Base-by-base conservation (phyloP, 768 basidiomycete genomes). In the Rhodocollybia butyracea region DNA sequence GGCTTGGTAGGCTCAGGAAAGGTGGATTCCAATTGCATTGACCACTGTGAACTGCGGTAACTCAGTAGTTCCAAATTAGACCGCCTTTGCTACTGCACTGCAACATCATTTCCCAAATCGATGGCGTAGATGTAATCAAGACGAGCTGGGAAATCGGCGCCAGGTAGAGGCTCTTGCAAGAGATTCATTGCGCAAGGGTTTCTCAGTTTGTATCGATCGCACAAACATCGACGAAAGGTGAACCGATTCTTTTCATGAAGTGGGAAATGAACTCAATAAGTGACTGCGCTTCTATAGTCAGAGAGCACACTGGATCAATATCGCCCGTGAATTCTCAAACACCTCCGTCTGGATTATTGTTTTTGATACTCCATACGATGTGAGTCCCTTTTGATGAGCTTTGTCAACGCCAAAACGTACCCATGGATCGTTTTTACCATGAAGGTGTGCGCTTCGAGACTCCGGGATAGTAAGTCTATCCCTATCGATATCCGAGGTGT, bases 1-100 rank as follows among this genome's bases (percentile, higher is more conserved):
- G 89, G 90, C 21, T 74, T 91, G 21, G 73, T 91, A 58, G 90
- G 80, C 10, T 86, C 87, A 32, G 88, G 88, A 60, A 89, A 89
- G 75, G 88, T 85, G 68, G 60, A 67, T 59, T n/a, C n/a, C n/a
- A n/a, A n/a, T n/a, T n/a, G n/a, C n/a, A n/a, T n/a, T n/a, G n/a
- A n/a, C n/a, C n/a, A n/a, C n/a, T n/a, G n/a, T n/a, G n/a, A n/a
- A n/a, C n/a, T n/a, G n/a, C n/a, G n/a, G n/a, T n/a, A n/a, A n/a
- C n/a, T n/a, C n/a, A 15, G 26, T 24, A 36, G 47, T 47, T 19
- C 4, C 26, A n/a, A 22, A 36, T 7, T 0, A 78, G 79, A 78
- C 80, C 17, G 87, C 88, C 2, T 92, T 93, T 65, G 88, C 91
- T 46, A 68, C 83, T 59, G 82, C 85, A n/a, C 76, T 92, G 4